Evolutionary conservation across 169 alveolate species (phyloP).

Genomic region (Plasmodium vivax): DNA sequence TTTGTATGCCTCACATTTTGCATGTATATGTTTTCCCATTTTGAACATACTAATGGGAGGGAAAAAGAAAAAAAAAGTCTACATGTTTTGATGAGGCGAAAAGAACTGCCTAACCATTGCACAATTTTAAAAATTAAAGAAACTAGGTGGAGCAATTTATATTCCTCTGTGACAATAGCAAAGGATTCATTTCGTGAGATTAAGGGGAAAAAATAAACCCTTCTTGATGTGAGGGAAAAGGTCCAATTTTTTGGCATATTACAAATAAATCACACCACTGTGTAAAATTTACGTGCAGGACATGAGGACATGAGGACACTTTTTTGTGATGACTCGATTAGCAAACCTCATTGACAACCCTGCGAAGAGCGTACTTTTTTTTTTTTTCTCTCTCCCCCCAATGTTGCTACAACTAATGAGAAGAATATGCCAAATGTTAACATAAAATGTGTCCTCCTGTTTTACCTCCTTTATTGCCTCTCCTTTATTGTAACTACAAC

Average conservation of each 20-base stretch:
- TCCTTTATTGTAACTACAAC: slow-evolving; percentile 9
- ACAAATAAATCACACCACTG: not conserved
- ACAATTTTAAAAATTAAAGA: not conserved
- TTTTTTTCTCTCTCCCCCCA: not conserved
- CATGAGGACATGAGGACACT: not conserved
- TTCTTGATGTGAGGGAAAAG: not conserved
- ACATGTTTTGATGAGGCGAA: not conserved
- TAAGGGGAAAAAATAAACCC: not conserved
- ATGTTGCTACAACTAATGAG: not conserved
- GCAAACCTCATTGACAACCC: not conserved
- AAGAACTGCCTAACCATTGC: not conserved
- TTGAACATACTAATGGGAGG: not conserved
- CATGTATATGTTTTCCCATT: not conserved
- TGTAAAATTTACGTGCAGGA: not conserved
- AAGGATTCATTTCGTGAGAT: not conserved
- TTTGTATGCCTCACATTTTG: not conserved
- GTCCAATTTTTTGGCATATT: not conserved
- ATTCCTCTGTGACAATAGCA: not conserved
- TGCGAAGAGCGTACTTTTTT: not conserved
- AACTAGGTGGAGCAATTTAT: not conserved
- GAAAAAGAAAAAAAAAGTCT: not conserved
- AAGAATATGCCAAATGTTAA: slow-evolving; percentile 24
- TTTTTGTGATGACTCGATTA: not conserved
- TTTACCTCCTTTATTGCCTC: not conserved
- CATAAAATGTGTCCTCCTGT: not conserved